phyloP scores from a whole-genome alignment of 129 eudicot genomes.

The Glebionis coronaria region DNA sequence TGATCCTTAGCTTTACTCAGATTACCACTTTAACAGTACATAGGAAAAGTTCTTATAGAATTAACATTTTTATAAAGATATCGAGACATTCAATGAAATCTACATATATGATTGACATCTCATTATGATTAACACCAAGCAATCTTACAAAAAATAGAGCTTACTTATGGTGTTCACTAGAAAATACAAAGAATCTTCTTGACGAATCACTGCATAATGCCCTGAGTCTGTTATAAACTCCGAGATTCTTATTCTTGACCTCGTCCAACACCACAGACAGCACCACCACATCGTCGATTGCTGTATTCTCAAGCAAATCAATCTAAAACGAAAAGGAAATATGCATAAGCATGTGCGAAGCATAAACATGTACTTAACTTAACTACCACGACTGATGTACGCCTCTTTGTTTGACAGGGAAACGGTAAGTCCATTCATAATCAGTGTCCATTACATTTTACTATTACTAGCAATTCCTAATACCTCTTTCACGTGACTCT shows the following conservation, averaged over 20 bases:
- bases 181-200: constrained; percentile 80
- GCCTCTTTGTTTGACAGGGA: too few relatives aligned
- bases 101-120: background rate
- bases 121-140: background rate
- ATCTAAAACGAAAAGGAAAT: constrained; percentile 41
- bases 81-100: background rate
- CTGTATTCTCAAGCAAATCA: constrained; percentile 87
- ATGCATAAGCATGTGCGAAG: constrained; percentile 1
- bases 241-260: constrained; percentile 86
- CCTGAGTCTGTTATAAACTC: constrained; percentile 78
- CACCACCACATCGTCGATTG: constrained; percentile 85
- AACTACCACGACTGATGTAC: too few relatives aligned
- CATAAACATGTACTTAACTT: constrained; percentile 3
- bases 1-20: constrained; percentile 8
- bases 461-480: background rate
- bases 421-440: too few relatives aligned
- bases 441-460: background rate
- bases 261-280: constrained; percentile 89
- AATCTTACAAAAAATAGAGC: constrained; percentile 19
- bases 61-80: background rate
- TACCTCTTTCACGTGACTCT: constrained; percentile 10
- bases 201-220: constrained; percentile 73
- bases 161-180: constrained; percentile 92
- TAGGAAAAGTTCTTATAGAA: too few relatives aligned
- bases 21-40: constrained; percentile 6